Conservation (phyloP, 345 rosid genomes). For the Erysimum cheiranthoides region DNA sequence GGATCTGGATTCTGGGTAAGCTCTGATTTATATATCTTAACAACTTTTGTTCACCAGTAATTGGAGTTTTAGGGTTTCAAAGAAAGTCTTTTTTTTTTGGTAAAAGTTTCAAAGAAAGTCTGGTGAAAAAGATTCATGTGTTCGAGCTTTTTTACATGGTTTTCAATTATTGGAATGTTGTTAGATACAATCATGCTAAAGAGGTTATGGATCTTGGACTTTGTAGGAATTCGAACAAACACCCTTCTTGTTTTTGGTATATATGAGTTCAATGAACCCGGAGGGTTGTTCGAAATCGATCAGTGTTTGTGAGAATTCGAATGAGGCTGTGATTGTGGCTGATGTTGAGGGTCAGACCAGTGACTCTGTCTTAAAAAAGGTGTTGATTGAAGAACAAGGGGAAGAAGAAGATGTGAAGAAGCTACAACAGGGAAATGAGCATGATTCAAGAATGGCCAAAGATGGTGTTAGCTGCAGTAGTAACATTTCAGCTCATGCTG, state of each 20-base stretch:
- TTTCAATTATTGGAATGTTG: conserved; percentile 11
- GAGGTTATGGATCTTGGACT: conserved; percentile 1
- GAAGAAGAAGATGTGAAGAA: conserved; percentile 29
- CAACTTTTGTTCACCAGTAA: neutral
- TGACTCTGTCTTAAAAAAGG: conserved; percentile 39
- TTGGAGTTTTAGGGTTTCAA: conserved; percentile 10
- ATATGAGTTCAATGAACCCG: conserved; percentile 49
- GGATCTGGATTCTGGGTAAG: conserved; percentile 40
- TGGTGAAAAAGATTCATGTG: neutral
- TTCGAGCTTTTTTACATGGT: conserved; percentile 20
- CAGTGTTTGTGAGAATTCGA: conserved; percentile 43
- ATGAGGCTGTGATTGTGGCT: conserved; percentile 41
- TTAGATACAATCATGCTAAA: conserved; percentile 18
- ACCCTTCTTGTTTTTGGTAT: neutral
- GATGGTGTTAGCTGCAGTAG: conserved; percentile 42
- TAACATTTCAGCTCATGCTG: conserved; percentile 27
- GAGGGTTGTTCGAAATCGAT: conserved; percentile 35
- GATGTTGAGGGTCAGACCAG: conserved; percentile 43
- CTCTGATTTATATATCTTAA: conserved; percentile 6
- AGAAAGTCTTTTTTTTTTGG: no score
- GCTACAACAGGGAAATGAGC: conserved; percentile 1
- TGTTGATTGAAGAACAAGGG: conserved; percentile 27
- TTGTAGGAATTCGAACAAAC: conserved; percentile 29
- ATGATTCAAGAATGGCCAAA: conserved; percentile 29
- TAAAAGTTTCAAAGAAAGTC: neutral